These are phyloP conservation scores for Entelexis paramagnoliae DNA, from an alignment of 1,139 yeast species.

Conservation along the genomic window DNA sequence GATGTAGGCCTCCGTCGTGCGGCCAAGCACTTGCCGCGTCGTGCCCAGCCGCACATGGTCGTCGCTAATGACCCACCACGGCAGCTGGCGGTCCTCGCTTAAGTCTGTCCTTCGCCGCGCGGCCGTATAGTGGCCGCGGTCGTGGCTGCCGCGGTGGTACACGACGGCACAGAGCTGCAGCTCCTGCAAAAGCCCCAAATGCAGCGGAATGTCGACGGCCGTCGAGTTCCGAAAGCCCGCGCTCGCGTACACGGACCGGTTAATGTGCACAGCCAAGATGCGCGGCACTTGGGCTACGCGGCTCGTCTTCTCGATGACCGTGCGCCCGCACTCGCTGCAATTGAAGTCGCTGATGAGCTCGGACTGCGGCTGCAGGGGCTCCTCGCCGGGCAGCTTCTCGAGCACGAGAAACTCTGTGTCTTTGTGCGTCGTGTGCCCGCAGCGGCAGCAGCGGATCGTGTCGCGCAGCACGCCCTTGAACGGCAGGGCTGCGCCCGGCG, in stretches of 20 bases:
- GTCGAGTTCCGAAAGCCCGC: constrained; percentile 9
- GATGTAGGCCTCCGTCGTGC: constrained; percentile 69
- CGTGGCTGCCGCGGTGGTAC: constrained; percentile 80
- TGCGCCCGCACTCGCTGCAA: constrained; percentile 16
- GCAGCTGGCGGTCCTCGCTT: constrained; percentile 9
- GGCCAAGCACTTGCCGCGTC: constrained; percentile 51
- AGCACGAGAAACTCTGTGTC: constrained; percentile 58
- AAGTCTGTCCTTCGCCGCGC: constrained; percentile 27
- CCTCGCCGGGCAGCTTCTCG: constrained; percentile 48
- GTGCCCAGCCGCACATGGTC: constrained; percentile 55
- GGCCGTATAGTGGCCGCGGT: constrained; percentile 63
- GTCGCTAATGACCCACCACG: constrained; percentile 85
- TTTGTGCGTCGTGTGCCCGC: constrained; percentile 56
- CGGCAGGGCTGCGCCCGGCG: constrained; percentile 41
- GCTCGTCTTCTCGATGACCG: constrained; percentile 12
- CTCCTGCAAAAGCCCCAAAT: constrained; percentile 14
- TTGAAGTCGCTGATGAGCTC: constrained; percentile 16
- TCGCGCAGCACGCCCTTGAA: constrained; percentile 59
- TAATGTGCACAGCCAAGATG: constrained; percentile 15
- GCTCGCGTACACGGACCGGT: constrained; percentile 9
- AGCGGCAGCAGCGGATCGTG: constrained; percentile 57
- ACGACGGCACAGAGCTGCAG: constrained; percentile 64
- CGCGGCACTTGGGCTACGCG: constrained; percentile 5
- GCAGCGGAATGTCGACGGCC: constrained; percentile 26
- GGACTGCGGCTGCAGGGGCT: constrained; percentile 36